Conservation (phyloP, 2,329 filamentous ascomycete genomes). For the Parascedosporium putredinis region DNA sequence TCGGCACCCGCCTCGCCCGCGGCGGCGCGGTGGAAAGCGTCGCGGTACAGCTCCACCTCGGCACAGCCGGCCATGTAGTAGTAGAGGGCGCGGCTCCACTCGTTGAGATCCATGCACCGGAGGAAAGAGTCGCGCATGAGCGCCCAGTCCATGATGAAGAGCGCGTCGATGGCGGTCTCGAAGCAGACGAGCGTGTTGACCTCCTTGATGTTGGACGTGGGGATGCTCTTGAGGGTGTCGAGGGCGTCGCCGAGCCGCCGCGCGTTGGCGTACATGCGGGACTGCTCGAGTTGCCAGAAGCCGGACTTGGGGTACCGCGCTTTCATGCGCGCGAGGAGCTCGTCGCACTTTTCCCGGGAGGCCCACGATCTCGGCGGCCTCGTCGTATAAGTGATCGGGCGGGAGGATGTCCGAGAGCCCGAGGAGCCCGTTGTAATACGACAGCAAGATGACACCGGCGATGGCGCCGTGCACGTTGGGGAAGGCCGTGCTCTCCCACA, state of each 20-base stretch:
- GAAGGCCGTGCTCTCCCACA: slow-evolving; percentile 84
- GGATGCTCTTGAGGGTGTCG: slow-evolving; percentile 47
- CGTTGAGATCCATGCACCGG: slow-evolving; percentile 67
- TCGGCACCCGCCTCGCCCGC: too few relatives aligned
- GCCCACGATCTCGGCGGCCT: slow-evolving; percentile 49
- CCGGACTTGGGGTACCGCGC: slow-evolving; percentile 67
- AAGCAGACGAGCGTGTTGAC: slow-evolving; percentile 78
- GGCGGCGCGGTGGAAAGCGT: slow-evolving; percentile 33
- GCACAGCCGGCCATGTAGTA: slow-evolving; percentile 76
- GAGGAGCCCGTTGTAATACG: slow-evolving; percentile 80
- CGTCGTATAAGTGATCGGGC: slow-evolving; percentile 23
- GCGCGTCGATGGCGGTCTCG: slow-evolving; percentile 66
- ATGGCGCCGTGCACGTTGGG: slow-evolving; percentile 88
- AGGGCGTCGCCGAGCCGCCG: slow-evolving; percentile 59
- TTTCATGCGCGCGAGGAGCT: slow-evolving; percentile 64
- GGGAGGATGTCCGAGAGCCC: slow-evolving; percentile 83
- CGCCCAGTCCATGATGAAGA: slow-evolving; percentile 70
- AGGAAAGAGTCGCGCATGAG: slow-evolving; percentile 67
- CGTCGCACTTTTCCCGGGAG: slow-evolving; percentile 59
- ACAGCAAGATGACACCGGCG: slow-evolving; percentile 67
- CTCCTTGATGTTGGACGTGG: slow-evolving; percentile 63
- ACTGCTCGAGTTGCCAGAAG: slow-evolving; percentile 83
- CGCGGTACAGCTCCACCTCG: slow-evolving; percentile 72
- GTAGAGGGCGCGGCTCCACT: slow-evolving; percentile 85
- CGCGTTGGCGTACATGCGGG: slow-evolving; percentile 60